phyloP scores from a whole-genome alignment of 352 stramenopile genomes.

The Phytophthora palmivora region DNA sequence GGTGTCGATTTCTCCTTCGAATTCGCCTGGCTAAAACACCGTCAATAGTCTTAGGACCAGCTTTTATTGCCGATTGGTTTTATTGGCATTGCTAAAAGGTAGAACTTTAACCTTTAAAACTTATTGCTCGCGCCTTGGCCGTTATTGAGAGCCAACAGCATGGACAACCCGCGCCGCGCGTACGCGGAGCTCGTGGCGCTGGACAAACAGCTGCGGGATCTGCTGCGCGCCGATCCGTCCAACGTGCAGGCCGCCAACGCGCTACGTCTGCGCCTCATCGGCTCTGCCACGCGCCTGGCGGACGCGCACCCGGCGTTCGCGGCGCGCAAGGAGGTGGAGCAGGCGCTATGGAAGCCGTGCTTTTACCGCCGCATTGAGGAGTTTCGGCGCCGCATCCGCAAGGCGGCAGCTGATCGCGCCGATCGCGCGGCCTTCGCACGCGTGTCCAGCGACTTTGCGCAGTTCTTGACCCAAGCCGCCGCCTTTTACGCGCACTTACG shows the following conservation, averaged over 20 bases:
- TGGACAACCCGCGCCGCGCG: not conserved
- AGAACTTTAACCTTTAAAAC: too few species aligned
- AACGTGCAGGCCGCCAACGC: conserved; percentile 68
- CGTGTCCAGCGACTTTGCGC: conserved; percentile 78
- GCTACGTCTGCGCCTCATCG: conserved; percentile 61
- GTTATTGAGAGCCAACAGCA: not conserved
- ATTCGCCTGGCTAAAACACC: conserved; percentile 10
- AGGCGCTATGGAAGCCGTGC: conserved; percentile 91
- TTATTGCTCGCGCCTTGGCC: too few species aligned
- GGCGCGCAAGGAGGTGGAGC: conserved; percentile 74
- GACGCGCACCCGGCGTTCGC: conserved; percentile 61
- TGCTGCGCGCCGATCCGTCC: conserved; percentile 68
- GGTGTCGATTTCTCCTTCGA: conserved; percentile 24
- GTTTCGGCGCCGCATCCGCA: conserved; percentile 87
- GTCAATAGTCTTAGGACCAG: too few species aligned
- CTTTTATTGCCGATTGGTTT: too few species aligned
- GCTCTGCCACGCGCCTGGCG: conserved; percentile 54
- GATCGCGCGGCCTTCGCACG: conserved; percentile 83
- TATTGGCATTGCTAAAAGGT: too few species aligned
- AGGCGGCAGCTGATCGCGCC: conserved; percentile 74
- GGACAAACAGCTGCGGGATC: conserved; percentile 77
- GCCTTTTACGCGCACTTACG: conserved; percentile 82
- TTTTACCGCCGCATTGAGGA: conserved; percentile 93
- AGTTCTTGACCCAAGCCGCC: conserved; percentile 65
- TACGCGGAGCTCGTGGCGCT: conserved; percentile 63